Conservation (phyloP, 1,284 basidiomycete species). For the Ceratobasidium sp. region DNA sequence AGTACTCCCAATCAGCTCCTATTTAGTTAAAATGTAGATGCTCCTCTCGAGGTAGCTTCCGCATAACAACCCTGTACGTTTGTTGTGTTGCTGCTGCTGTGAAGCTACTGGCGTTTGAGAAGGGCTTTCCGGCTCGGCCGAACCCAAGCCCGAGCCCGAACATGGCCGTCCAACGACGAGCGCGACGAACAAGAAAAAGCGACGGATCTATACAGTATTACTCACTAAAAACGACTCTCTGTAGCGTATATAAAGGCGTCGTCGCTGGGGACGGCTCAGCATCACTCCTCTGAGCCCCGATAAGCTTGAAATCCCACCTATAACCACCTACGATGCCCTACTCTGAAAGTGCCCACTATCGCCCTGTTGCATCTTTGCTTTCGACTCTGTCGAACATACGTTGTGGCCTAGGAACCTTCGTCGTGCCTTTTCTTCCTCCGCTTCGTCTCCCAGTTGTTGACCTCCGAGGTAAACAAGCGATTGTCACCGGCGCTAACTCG, state of each 20-base stretch:
- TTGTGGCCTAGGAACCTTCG: constrained; percentile 23
- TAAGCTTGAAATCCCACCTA: not conserved
- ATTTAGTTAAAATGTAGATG: not conserved
- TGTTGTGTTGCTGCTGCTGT: too few relatives aligned
- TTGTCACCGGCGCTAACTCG: constrained; percentile 63
- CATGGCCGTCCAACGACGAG: not conserved
- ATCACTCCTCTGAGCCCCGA: not conserved
- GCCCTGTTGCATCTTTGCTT: constrained; percentile 21
- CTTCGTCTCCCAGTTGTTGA: constrained; percentile 27
- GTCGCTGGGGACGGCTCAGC: not conserved
- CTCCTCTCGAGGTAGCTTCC: not conserved
- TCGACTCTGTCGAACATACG: constrained; percentile 27
- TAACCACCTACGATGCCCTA: constrained; percentile 28
- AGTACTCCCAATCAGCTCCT: too few relatives aligned
- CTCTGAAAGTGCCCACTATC: constrained; percentile 35
- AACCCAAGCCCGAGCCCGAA: constrained; percentile 32
- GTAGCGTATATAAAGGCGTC: not conserved
- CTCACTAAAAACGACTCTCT: not conserved
- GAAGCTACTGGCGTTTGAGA: not conserved
- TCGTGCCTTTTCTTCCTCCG: constrained; percentile 36
- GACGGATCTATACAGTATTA: not conserved
- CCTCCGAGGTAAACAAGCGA: constrained; percentile 50
- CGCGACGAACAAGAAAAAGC: not conserved
- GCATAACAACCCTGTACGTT: too few relatives aligned
- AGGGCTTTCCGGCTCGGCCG: constrained; percentile 13